A percentile compares a stretch with the other conserved stretches of the same genome.
Conservation (phyloP, 2,329 filamentous ascomycete species). For the Aciculosporium take region DNA sequence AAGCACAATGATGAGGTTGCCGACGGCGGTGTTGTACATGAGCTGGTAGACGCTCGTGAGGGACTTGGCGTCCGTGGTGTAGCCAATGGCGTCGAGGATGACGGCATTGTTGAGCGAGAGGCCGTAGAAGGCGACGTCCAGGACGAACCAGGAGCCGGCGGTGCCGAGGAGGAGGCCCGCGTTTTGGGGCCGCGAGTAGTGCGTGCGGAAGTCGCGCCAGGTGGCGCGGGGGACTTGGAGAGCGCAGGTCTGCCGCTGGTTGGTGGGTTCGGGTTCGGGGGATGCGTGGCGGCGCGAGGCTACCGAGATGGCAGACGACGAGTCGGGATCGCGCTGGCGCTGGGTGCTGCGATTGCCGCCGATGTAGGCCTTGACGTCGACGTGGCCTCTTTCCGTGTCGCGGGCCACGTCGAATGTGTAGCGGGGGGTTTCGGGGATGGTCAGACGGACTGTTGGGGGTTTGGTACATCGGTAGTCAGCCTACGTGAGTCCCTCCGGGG, state of each 20-base stretch:
- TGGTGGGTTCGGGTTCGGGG: too few relatives aligned
- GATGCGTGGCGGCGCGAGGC: too few relatives aligned
- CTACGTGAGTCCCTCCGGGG: too few relatives aligned
- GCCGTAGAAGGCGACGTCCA: slow-evolving; percentile 48
- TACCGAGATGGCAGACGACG: too few relatives aligned
- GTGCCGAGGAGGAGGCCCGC: slow-evolving; percentile 62
- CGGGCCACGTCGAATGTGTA: slow-evolving; percentile 74
- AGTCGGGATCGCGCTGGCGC: slow-evolving; percentile 48
- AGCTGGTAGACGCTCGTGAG: slow-evolving; percentile 47
- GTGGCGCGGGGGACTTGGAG: slow-evolving; percentile 56
- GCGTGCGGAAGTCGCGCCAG: slow-evolving; percentile 53
- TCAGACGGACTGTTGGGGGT: slow-evolving; percentile 44
- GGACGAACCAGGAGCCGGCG: slow-evolving; percentile 72
- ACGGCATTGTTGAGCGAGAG: slow-evolving; percentile 63
- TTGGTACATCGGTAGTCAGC: too few relatives aligned
- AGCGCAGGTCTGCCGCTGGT: too few relatives aligned
- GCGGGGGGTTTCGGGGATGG: slow-evolving; percentile 75
- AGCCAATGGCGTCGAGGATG: slow-evolving; percentile 59
- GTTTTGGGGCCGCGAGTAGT: slow-evolving; percentile 60
- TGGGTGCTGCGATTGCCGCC: slow-evolving; percentile 45
- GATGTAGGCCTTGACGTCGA: slow-evolving; percentile 64
- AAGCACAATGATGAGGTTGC: slow-evolving; percentile 65
- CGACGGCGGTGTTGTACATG: slow-evolving; percentile 61
- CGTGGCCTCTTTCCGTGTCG: slow-evolving; percentile 59
- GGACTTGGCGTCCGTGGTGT: slow-evolving; percentile 28